phyloP scores from a whole-genome alignment of 2,329 filamentous ascomycete genomes.

The Xylariaceae sp. region DNA sequence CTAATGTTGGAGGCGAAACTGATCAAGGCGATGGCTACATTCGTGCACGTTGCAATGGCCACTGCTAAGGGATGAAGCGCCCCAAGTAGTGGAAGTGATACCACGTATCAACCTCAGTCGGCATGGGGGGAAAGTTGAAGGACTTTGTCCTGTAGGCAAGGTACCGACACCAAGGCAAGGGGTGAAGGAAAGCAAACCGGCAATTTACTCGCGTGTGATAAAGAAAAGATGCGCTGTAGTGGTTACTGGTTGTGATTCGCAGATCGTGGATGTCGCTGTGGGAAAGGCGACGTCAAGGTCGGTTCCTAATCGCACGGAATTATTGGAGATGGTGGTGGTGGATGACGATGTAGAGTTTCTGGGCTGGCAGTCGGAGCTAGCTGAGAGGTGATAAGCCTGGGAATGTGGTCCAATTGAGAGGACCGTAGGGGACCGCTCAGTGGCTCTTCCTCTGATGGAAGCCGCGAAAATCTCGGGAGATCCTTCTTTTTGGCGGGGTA shows the following conservation, averaged over 20 bases:
- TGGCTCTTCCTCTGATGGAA: too few relatives aligned
- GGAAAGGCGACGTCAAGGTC: neutral
- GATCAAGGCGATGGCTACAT: constrained; percentile 39
- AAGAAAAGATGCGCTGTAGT: too few relatives aligned
- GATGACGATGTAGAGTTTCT: too few relatives aligned
- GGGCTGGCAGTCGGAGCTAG: too few relatives aligned
- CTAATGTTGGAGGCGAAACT: constrained; percentile 22
- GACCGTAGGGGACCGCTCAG: too few relatives aligned
- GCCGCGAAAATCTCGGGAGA: too few relatives aligned
- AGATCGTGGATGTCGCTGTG: neutral
- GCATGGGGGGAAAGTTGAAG: constrained; percentile 34
- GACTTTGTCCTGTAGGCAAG: constrained; percentile 23
- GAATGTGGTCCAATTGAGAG: too few relatives aligned
- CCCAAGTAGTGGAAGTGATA: constrained; percentile 37
- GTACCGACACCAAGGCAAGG: constrained; percentile 17
- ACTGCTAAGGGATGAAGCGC: constrained; percentile 42
- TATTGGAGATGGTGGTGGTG: too few relatives aligned
- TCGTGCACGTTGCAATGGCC: constrained; percentile 31
- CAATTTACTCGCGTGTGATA: too few relatives aligned
- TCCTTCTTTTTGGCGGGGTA: too few relatives aligned
- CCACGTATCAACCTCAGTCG: constrained; percentile 37
- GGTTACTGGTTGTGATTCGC: too few relatives aligned
- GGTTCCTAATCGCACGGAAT: neutral
- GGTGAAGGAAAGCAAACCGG: neutral
- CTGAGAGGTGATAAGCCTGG: too few relatives aligned